These are phyloP conservation scores for Aechmea fasciata DNA, from an alignment of 176 grass and related monocot genomes.

Conservation along the genomic window DNA sequence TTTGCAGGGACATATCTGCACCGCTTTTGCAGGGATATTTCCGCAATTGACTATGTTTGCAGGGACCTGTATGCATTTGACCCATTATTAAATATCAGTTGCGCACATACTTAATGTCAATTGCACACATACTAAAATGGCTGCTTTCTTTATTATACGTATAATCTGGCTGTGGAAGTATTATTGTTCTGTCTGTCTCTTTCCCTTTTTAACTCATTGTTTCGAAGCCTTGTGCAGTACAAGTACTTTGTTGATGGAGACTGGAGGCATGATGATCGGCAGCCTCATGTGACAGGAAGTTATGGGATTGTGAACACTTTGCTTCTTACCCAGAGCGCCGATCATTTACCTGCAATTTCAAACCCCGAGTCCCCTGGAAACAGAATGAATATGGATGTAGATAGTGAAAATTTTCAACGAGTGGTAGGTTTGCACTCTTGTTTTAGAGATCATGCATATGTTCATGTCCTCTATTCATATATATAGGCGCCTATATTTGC, in stretches of 20 bases:
- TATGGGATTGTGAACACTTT: slow-evolving; percentile 28
- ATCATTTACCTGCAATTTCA: slow-evolving; percentile 5
- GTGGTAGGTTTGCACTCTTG: slow-evolving; percentile 10
- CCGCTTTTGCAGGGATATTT: too few species aligned
- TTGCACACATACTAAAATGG: too few species aligned
- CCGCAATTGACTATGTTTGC: too few species aligned
- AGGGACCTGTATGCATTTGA: too few species aligned
- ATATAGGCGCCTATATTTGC: too few species aligned
- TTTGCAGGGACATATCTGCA: too few species aligned
- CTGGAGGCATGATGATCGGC: slow-evolving; percentile 21
- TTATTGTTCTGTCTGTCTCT: background rate
- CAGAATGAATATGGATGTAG: slow-evolving; percentile 24
- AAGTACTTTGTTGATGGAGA: slow-evolving; percentile 31
- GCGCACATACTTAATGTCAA: too few species aligned
- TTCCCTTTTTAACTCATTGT: background rate
- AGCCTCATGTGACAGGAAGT: slow-evolving; percentile 10
- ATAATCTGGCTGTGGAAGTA: background rate
- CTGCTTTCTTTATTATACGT: too few species aligned
- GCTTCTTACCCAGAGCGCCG: background rate
- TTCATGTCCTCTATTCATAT: too few species aligned
- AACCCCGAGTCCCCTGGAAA: slow-evolving; percentile 2
- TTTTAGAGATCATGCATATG: too few species aligned
- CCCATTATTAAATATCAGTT: too few species aligned
- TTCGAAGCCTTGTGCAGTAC: slow-evolving; percentile 14
- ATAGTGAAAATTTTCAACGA: slow-evolving; percentile 8